Evolutionary conservation across 352 stramenopile genomes (phyloP).

Genomic region (Phytophthora megakarya): DNA sequence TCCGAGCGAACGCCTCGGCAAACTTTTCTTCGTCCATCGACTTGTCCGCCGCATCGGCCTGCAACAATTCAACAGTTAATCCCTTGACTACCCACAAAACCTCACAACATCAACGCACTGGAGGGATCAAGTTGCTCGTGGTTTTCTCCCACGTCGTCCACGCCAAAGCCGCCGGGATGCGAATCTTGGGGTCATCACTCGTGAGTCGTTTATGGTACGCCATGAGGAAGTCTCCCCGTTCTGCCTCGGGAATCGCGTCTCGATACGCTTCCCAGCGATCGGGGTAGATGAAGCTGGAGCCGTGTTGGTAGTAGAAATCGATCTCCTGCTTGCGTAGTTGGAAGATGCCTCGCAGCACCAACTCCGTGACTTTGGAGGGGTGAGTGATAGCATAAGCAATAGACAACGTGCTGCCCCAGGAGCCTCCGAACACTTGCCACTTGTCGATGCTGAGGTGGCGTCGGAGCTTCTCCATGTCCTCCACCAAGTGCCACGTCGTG

Average conservation of each 20-base stretch:
- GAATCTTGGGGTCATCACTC: conserved; percentile 84
- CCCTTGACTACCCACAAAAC: neutral
- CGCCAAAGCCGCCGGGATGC: conserved; percentile 78
- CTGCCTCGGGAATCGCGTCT: conserved; percentile 84
- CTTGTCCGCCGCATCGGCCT: conserved; percentile 70
- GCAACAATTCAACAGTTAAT: conserved; percentile 2
- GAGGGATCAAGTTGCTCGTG: conserved; percentile 82
- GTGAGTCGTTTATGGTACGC: conserved; percentile 90
- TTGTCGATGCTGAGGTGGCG: conserved; percentile 85
- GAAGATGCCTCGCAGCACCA: conserved; percentile 95
- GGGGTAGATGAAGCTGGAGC: conserved; percentile 90
- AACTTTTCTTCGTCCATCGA: conserved; percentile 85
- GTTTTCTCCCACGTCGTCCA: conserved; percentile 94
- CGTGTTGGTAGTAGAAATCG: conserved; percentile 93
- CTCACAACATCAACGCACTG: conserved; percentile 26
- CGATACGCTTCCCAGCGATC: conserved; percentile 92
- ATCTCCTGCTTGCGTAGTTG: conserved; percentile 91
- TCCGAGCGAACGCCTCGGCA: conserved; percentile 90
- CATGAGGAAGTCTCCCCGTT: conserved; percentile 83
- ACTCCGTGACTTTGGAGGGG: conserved; percentile 76
- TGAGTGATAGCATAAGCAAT: conserved; percentile 92
- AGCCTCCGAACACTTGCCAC: conserved; percentile 95
- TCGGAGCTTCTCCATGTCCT: conserved; percentile 94
- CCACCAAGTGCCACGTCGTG: conserved; percentile 92
- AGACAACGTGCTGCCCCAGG: conserved; percentile 93